Base-by-base conservation (phyloP, 75 land plant species). In the Pseudotsuga menziesii region DNA sequence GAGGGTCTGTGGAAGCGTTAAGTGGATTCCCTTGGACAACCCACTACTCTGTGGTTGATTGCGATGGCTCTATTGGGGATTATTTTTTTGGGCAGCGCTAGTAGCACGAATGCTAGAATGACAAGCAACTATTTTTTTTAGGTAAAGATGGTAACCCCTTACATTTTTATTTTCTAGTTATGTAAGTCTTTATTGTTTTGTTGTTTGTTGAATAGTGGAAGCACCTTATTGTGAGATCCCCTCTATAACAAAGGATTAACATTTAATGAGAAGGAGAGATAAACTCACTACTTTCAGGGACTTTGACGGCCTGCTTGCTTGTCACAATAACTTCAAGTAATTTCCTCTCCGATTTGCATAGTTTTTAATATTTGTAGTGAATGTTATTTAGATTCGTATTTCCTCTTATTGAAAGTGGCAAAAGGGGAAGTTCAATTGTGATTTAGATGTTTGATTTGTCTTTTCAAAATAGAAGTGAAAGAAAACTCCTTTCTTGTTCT, bases 231-330 rank as follows among this genome's bases (percentile, higher is more conserved):
- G 90, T 80, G 98, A 55, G 90, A 96, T 86, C 99, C 99, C 19
- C 83, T 77, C 55, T 86, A 89, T 82, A 96, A 96, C 77, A 96
- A 96, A 80, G 98, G 99, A 48, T 90, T 94, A 80, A 92, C 91
- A 9, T 94, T 96, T 80, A 82, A 85, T 55, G 90, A 90, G 19
- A 92, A 83, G 78, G 99, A 96, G 83, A 85, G 98, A 77, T 89
- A 96, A 78, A 83, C 89, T 13, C 97, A 96, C 82, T 93, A 88
- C 72, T 75, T 96, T 78, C 82, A 88, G 58, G 98, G 98, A 11
- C 97, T 96, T 81, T 82, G 93, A 15, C 98, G 97, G 11, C 97
- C 98, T 11, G 81, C 75, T 32, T 77, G 78, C 58, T 25, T 87
- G 29, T 72, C 87, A 57, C 98, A 96, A 78, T 94, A 96, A 0